A percentile compares a stretch with the other conserved stretches of the same genome.
Evolutionary conservation across 495 filamentous ascomycete genomes (phyloP).

Genomic region (Copromyces sp.): DNA sequence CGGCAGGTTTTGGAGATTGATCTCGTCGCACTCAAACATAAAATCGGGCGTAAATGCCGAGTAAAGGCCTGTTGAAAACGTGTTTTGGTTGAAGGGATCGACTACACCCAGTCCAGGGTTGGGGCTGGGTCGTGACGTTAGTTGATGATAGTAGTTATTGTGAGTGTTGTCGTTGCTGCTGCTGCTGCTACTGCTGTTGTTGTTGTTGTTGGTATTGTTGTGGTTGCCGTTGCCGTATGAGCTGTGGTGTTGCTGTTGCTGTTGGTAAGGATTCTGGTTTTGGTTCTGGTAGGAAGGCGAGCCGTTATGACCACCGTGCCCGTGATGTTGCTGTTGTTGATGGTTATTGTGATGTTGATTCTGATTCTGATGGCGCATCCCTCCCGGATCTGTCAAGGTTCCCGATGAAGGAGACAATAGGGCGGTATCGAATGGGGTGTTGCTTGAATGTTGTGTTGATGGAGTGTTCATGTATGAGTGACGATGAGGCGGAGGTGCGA

Average conservation of each 20-base stretch:
- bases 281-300: neutral
- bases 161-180: conserved; percentile 7
- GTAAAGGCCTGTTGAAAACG: neutral
- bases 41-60: neutral
- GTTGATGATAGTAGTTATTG: conserved; percentile 8
- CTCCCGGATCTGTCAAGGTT: neutral
- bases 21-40: neutral
- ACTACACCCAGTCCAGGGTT: neutral
- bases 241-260: neutral
- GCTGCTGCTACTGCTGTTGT: neutral
- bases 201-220: conserved; percentile 3
- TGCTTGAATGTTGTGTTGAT: neutral
- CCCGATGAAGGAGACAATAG: neutral
- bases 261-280: neutral
- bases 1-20: neutral
- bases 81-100: neutral
- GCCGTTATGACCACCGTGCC: neutral
- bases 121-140: neutral
- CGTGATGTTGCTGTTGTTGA: conserved; percentile 1
- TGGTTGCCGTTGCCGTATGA: neutral
- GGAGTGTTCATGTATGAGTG: neutral
- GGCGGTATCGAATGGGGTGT: neutral
- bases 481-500: neutral
- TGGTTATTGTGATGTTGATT: neutral
- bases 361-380: conserved; percentile 2